Evolutionary conservation across 2,329 filamentous ascomycete genomes (phyloP), one percentile per base, ranked within the genome.

Genomic region (Apiospora sp.): DNA sequence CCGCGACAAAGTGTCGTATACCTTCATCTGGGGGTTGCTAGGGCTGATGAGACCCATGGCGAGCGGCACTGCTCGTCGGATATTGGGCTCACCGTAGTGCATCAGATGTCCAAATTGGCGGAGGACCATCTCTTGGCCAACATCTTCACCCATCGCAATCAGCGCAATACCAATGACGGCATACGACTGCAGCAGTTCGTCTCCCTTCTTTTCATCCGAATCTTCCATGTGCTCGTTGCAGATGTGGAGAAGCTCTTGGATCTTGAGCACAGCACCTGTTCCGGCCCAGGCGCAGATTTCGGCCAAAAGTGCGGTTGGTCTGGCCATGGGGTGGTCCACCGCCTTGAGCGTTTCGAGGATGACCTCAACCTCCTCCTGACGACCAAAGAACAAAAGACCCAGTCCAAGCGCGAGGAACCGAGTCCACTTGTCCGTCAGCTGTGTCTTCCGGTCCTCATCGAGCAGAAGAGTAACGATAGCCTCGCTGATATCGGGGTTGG

Each of bases 11-110:
- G 96, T 99, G 83, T 99, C 96, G 86, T 99, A 99, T 68, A 99
- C 94, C 88, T 98, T 99, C 96, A 99, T 99, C 83, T 99, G 97
- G 14, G 96, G 96, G 86, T 99, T 99, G 85, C 95, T 98, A 16
- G 97, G 94, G 84, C 94, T 98, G 80, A 99, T 92, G 71, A 99
- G 89, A 79, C 95, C 97, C 94, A 99, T 97, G 37, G 96, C 96
- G 71, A 99, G 88, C 48, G 96, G 96, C 43, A 99, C 96, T 27
- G 95, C 96, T 81, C 96, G 96, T 75, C 96, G 93, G 78, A 99
- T 99, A 82, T 99, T 98, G 80, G 95, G 89, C 83, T 98, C 96
- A 75, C 97, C 96, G 80, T 99, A 99, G 85, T 99, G 96, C 96
- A 99, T 99, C 74, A 99, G 88, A 82, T 99, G 96, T 69, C 95